Percentiles rank a stretch among this genome's conserved stretches.
Conservation (phyloP, 1,139 yeast species). For the Lodderomyces parapsilosis region DNA sequence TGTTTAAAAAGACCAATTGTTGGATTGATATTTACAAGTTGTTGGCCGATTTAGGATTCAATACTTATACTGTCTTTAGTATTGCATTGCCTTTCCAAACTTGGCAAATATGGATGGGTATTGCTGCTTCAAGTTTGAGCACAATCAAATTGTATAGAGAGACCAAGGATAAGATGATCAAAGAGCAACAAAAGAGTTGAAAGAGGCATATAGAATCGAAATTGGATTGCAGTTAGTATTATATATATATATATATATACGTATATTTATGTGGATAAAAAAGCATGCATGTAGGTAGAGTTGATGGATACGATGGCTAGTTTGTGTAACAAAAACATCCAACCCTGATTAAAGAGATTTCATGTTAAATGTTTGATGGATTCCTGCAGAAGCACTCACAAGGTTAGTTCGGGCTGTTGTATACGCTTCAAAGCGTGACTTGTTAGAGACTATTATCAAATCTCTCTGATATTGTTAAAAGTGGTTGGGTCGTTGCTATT, state of each 20-base stretch:
- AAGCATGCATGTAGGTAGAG: too few relatives aligned
- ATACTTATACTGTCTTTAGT: slow-evolving; percentile 44
- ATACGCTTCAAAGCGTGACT: too few relatives aligned
- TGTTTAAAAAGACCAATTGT: slow-evolving; percentile 39
- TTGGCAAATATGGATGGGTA: slow-evolving; percentile 50
- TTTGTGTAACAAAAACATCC: too few relatives aligned
- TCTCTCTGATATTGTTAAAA: too few relatives aligned
- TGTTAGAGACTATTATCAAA: too few relatives aligned
- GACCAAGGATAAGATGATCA: slow-evolving; percentile 28
- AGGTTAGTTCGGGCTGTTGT: too few relatives aligned
- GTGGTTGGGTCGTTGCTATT: too few relatives aligned
- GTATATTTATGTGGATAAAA: too few relatives aligned
- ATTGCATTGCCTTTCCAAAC: slow-evolving; percentile 43
- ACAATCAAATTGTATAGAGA: slow-evolving; percentile 42
- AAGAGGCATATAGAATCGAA: slow-evolving; percentile 4
- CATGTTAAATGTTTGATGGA: not conserved
- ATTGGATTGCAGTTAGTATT: not conserved
- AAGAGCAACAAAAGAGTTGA: slow-evolving; percentile 16
- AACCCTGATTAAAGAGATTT: too few relatives aligned
- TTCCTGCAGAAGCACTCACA: slow-evolving; percentile 1
- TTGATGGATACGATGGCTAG: too few relatives aligned
- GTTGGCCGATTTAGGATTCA: slow-evolving; percentile 42
- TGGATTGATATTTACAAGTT: slow-evolving; percentile 43
- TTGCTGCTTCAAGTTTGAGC: slow-evolving; percentile 41
- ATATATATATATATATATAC: not conserved